Evolutionary conservation across 2,329 filamentous ascomycete species (phyloP), one percentile per base, ranked within the genome.

Genomic region (Fusarium anthophilum): DNA sequence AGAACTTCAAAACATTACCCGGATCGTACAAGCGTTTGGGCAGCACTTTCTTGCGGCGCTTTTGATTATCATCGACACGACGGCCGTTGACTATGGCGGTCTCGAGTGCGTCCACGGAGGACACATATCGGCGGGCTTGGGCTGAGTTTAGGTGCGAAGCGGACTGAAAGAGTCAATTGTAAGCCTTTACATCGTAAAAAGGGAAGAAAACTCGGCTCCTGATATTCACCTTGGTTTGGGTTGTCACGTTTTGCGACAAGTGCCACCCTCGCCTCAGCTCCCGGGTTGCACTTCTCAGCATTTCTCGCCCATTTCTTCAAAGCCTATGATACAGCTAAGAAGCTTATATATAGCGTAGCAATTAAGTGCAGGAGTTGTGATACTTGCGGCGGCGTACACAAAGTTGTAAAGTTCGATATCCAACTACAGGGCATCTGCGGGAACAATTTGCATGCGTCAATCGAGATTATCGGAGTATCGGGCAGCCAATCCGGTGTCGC

Each of bases 271-370:
- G 77, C 66, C 73, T 73, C 77, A 82, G 75, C 79, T 80, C 77
- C 77, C 79, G 76, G 72, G 73, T 77, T 68, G 73, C 79, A 74
- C 78, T 80, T 77, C 77, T 79, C 74, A 83, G 79, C 82, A 83
- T 83, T 70, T 71, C 79, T 81, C 81, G 77, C 70, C 80, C 81
- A 82, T 83, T 66, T 72, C 75, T 79, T 66, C 76, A 67, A 63
- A 55, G 50, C 45, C 57, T 45, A 35, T 18, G 28, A 43, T 32
- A 30, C 57, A 32, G 45, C 55, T 57, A 39, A 37, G 35, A 57
- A 32, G 43, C 11, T 26, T 12, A 18, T 18, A 56, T 60, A 41
- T 26, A 22, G 43, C 35, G 45, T 26, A 50, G n/a, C 32, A 41
- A 30, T 44, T 35, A 18, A 43, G 24, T 55, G 51, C 37, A 20